Base-by-base conservation (phyloP, 2,329 filamentous ascomycete genomes). In the Lizonia empirigonia region DNA sequence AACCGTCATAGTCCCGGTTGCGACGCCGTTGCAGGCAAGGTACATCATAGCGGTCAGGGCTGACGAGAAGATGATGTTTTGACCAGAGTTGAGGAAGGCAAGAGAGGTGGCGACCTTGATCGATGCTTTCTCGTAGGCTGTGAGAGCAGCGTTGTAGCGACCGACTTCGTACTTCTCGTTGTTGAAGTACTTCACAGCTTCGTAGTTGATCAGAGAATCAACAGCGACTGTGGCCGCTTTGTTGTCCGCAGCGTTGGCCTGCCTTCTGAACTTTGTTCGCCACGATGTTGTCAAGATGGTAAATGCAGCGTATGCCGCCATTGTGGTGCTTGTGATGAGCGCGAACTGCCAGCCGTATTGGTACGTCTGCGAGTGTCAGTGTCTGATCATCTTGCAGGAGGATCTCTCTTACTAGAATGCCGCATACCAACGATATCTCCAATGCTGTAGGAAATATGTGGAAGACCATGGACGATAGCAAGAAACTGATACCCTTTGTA, bases 181-280 rank as follows among this genome's bases (percentile, higher is more conserved):
- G 78, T 99, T 99, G 78, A 97, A 99, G 77, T 97, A 96, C 76
- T 99, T 99, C 69, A 99, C 94, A 12, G 95, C 93, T 75, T 99
- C 94, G 68, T 97, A 99, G 77, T 99, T 99, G 79, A 99, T 96
- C 41, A 99, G 78, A 0, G 92, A 96, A 76, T 99, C 94, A 1
- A 97, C 92, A 0, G 93, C 93, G 7, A 97, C 91, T 0, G 93
- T 97, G 1, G 93, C 95, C 0, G 91, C 94, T 70, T 87, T 90
- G 75, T 97, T 99, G 65, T 99, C 95, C 0, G 94, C 95, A 5
- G 91, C 91, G 71, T 99, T 99, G 30, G 94, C 91, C 74, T 95
- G 90, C 64, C 93, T 89, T 37, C 95, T 84, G 73, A 99, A 99
- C 73, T 95, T 95, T 3, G 95, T 99, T 64, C 95, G 84, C 95